These are phyloP conservation scores for Ophiostoma novo-ulmi DNA, from an alignment of 2,329 filamentous ascomycete genomes.

Conservation along the genomic window DNA sequence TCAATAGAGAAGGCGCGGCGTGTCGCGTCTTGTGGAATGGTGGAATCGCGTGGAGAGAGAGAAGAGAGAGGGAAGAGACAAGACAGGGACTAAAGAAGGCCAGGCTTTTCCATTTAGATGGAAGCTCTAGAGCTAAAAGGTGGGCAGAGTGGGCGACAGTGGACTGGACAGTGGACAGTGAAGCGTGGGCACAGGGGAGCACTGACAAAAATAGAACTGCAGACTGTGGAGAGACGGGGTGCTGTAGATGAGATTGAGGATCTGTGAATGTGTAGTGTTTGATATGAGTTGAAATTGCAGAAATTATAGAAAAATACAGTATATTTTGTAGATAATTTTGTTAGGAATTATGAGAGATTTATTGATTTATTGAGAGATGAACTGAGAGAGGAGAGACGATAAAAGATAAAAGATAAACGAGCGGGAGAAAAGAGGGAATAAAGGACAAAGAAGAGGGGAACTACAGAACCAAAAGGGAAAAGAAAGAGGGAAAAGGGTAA, in stretches of 20 bases:
- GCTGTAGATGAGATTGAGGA: too few relatives aligned
- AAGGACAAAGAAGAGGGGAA: neutral
- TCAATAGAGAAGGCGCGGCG: neutral
- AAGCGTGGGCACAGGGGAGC: slow-evolving; percentile 10
- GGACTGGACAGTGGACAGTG: neutral
- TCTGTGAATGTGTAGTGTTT: too few relatives aligned
- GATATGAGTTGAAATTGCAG: neutral
- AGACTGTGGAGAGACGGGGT: neutral
- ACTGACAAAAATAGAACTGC: slow-evolving; percentile 12
- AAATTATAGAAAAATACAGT: too few relatives aligned
- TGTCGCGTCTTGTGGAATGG: slow-evolving; percentile 3
- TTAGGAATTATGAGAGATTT: too few relatives aligned
- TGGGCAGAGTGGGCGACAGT: neutral
- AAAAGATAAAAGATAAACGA: neutral
- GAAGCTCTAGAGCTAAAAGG: neutral
- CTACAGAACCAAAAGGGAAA: neutral
- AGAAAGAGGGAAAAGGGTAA: neutral
- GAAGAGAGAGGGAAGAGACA: neutral
- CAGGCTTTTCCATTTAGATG: too few relatives aligned
- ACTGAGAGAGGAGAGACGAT: neutral
- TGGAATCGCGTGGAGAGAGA: neutral
- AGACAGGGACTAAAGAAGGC: neutral
- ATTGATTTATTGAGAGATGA: neutral
- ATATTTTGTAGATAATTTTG: too few relatives aligned
- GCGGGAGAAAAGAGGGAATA: neutral